phyloP scores from a whole-genome alignment of 2,329 filamentous ascomycete species.

The Calonectria pseudoturangicola region DNA sequence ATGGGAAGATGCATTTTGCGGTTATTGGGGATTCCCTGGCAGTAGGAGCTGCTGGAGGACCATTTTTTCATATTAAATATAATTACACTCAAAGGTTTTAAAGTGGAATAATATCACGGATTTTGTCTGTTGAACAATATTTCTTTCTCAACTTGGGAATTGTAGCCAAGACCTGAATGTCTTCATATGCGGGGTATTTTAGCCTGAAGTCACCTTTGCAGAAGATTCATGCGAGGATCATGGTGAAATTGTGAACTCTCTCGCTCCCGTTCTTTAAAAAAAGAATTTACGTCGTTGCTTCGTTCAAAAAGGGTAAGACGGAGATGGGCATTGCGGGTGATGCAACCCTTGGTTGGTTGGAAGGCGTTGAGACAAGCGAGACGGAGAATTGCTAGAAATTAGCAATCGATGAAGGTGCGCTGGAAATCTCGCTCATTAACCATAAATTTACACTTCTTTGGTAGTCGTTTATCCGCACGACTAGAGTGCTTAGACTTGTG shows the following conservation, averaged over 20 bases:
- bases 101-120: not conserved
- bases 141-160: not conserved
- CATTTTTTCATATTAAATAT: not conserved
- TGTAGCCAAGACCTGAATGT: not conserved
- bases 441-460: conserved; percentile 20
- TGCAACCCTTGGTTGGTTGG: not conserved
- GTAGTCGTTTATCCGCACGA: not conserved
- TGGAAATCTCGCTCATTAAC: not conserved
- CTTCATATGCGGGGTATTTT: conserved; percentile 17
- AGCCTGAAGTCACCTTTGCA: conserved; percentile 6
- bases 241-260: not conserved
- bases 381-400: not conserved
- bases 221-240: not conserved
- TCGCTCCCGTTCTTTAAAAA: not conserved
- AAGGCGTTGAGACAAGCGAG: not conserved
- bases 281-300: not conserved
- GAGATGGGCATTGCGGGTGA: not conserved
- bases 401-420: not conserved
- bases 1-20: not conserved
- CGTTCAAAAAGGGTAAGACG: not conserved
- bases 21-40: not conserved
- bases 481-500: not conserved
- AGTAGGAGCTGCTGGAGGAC: too few species aligned
- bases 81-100: not conserved
- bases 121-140: not conserved